Percentiles rank a stretch among this genome's conserved stretches.
Conservation (phyloP, 768 basidiomycete genomes). For the Boletus edulis region DNA sequence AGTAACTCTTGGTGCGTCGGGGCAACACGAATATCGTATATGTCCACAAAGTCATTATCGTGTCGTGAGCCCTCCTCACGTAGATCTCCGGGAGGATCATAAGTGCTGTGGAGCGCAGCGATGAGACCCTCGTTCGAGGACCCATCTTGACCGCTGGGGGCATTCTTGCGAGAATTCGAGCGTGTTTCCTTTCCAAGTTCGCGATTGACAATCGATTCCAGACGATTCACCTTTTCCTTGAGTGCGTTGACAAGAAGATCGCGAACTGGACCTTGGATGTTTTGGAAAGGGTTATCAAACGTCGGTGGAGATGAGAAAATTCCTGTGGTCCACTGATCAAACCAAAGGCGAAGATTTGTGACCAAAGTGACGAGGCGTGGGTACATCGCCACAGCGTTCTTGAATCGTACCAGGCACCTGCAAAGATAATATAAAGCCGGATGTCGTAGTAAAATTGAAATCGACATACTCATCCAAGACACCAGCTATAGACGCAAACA, state of each 20-base stretch:
- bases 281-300: conserved; percentile 46
- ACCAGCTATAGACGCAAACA: conserved; percentile 45
- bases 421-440: neutral
- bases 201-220: conserved; percentile 48
- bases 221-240: conserved; percentile 30
- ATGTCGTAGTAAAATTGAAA: conserved; percentile 13
- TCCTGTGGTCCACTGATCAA: conserved; percentile 44
- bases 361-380: conserved; percentile 44
- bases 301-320: conserved; percentile 35
- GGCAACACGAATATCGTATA: conserved; percentile 59
- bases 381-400: conserved; percentile 47
- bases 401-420: conserved; percentile 59
- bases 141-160: neutral
- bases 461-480: conserved; percentile 50
- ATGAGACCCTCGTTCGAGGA: conserved; percentile 35
- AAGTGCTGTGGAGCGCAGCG: conserved; percentile 39
- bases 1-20: conserved; percentile 69
- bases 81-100: conserved; percentile 54
- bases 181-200: conserved; percentile 41
- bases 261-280: conserved; percentile 28
- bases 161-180: conserved; percentile 9
- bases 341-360: conserved; percentile 43
- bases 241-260: conserved; percentile 34
- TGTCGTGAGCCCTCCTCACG: conserved; percentile 55
- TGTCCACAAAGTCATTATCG: conserved; percentile 62